Evolutionary conservation across 2,329 filamentous ascomycete species (phyloP).

Genomic region (Talaromyces sp.): DNA sequence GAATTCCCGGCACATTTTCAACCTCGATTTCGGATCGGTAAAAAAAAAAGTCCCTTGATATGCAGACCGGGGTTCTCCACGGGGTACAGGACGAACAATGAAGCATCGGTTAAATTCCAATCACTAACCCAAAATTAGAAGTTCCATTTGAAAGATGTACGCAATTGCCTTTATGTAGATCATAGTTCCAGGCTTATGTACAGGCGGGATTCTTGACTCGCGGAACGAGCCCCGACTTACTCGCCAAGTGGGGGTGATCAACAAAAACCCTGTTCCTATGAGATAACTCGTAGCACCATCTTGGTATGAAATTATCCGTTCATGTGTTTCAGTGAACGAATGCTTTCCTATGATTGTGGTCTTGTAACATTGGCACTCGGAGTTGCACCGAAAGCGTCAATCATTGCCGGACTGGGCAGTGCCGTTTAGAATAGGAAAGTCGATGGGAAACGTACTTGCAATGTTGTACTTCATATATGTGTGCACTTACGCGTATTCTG

Average conservation of each 20-base stretch:
- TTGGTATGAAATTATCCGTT: neutral
- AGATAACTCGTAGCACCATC: neutral
- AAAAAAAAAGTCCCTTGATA: neutral
- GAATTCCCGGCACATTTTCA: neutral
- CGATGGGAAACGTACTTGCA: neutral
- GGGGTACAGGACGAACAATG: neutral
- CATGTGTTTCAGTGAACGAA: too few relatives aligned
- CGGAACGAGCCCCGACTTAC: neutral
- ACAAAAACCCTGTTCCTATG: neutral
- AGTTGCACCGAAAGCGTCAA: constrained; percentile 12
- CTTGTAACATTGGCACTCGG: neutral
- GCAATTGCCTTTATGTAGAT: neutral
- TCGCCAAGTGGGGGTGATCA: neutral
- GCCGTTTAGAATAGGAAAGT: neutral
- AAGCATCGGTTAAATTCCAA: constrained; percentile 2
- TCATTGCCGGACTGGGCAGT: constrained; percentile 2
- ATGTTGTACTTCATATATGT: neutral
- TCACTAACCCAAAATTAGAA: neutral
- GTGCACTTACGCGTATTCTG: neutral
- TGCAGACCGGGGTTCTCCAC: neutral
- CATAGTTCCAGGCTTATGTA: neutral
- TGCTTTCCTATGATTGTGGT: neutral
- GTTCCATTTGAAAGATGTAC: neutral
- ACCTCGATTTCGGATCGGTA: neutral
- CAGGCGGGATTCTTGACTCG: neutral